Conservation (phyloP, 306 rosid genomes). For the Pyrus pyrifolia region DNA sequence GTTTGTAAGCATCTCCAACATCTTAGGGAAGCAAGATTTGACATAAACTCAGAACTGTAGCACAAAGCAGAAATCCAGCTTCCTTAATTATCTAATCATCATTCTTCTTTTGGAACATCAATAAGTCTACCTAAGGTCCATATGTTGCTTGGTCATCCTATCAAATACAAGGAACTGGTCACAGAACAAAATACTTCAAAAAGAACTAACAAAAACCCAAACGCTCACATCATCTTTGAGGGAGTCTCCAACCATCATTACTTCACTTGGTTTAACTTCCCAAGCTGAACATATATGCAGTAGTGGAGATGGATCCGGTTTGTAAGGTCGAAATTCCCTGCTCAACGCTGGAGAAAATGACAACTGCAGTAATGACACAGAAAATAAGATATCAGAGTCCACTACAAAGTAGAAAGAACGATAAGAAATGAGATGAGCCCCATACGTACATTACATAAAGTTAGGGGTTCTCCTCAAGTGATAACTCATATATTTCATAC, state of each 20-base stretch:
- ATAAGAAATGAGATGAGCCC: neutral
- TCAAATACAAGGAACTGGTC: neutral
- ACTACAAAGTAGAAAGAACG: neutral
- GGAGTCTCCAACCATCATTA: slow-evolving; percentile 89
- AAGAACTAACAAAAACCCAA: neutral
- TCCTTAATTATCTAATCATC: neutral
- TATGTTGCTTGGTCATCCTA: too few species aligned
- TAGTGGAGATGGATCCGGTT: slow-evolving; percentile 85
- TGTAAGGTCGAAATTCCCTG: slow-evolving; percentile 82
- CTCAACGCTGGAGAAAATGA: slow-evolving; percentile 76
- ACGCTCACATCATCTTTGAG: slow-evolving; percentile 83
- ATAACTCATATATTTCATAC: too few species aligned
- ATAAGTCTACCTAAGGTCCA: too few species aligned
- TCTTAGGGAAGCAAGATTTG: neutral
- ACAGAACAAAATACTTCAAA: neutral
- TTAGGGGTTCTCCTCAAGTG: neutral
- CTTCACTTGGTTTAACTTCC: slow-evolving; percentile 81
- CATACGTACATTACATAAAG: neutral
- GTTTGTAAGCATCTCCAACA: neutral
- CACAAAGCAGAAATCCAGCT: neutral
- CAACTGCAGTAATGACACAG: slow-evolving; percentile 47
- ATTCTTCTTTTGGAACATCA: neutral
- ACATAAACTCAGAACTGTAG: neutral
- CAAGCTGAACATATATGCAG: slow-evolving; percentile 84
- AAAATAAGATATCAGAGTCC: neutral